Evolutionary conservation across 2,329 filamentous ascomycete species (phyloP).

Genomic region (Verruconis gallopava): DNA sequence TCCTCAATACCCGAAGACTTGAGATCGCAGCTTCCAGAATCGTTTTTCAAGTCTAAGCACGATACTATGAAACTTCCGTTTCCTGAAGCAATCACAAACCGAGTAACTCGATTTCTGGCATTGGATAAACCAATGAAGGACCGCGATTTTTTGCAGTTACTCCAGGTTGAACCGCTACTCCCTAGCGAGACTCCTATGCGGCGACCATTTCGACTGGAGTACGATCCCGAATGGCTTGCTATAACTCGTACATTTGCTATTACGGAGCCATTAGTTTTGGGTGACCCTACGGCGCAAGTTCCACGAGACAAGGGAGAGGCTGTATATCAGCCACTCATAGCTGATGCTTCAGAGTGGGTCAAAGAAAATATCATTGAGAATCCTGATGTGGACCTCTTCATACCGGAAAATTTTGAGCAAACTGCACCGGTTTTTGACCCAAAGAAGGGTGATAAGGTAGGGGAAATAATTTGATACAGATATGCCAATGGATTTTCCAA

Average conservation of each 20-base stretch:
- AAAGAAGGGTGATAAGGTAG: slow-evolving; percentile 32
- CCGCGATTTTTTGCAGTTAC: slow-evolving; percentile 70
- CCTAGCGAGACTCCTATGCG: slow-evolving; percentile 17
- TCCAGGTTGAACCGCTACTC: slow-evolving; percentile 44
- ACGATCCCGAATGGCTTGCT: slow-evolving; percentile 91
- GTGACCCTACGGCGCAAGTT: slow-evolving; percentile 41
- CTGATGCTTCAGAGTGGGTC: slow-evolving; percentile 64
- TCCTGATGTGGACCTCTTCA: slow-evolving; percentile 43
- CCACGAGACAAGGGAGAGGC: slow-evolving; percentile 54
- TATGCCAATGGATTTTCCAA: no score
- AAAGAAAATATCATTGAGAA: slow-evolving; percentile 55
- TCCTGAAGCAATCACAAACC: slow-evolving; percentile 64
- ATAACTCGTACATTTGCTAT: slow-evolving; percentile 72
- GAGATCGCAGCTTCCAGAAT: slow-evolving; percentile 11
- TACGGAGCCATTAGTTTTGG: slow-evolving; percentile 45
- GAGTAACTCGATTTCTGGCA: slow-evolving; percentile 68
- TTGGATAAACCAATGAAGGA: slow-evolving; percentile 81
- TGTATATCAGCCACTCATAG: slow-evolving; percentile 54
- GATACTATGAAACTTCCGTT: slow-evolving; percentile 34
- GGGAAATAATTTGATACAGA: no score
- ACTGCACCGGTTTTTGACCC: slow-evolving; percentile 62
- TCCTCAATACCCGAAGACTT: slow-evolving; percentile 7
- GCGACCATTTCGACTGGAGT: slow-evolving; percentile 51
- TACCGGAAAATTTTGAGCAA: slow-evolving; percentile 65
- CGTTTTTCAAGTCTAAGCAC: slow-evolving; percentile 22